phyloP scores from a whole-genome alignment of 306 rosid genomes.

The Calophaca sinica region DNA sequence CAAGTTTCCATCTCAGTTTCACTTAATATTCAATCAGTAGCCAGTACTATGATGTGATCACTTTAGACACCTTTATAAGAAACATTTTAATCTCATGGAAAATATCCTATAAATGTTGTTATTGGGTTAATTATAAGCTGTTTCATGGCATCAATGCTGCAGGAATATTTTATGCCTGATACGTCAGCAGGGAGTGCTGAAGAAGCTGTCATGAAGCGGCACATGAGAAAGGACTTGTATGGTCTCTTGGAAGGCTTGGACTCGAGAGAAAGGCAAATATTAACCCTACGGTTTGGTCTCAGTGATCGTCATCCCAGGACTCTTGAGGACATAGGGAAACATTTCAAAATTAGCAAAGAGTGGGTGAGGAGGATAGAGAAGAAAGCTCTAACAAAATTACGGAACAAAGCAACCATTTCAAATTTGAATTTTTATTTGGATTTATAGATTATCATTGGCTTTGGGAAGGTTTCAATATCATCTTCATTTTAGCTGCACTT shows the following conservation, averaged over 20 bases:
- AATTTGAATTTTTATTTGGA: constrained; percentile 62
- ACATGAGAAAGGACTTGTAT: constrained; percentile 63
- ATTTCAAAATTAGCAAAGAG: constrained; percentile 57
- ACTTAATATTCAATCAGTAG: not conserved
- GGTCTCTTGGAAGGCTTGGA: constrained; percentile 65
- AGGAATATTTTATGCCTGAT: constrained; percentile 69
- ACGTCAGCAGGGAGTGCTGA: constrained; percentile 61
- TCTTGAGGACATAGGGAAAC: constrained; percentile 71
- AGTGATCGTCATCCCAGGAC: constrained; percentile 63
- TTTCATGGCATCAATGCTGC: constrained; percentile 44
- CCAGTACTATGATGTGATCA: not conserved
- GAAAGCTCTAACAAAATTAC: constrained; percentile 67
- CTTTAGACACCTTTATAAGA: not conserved
- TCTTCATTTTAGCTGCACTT: constrained; percentile 20
- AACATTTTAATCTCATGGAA: not conserved
- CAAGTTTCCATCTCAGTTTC: not conserved
- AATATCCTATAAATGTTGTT: constrained; percentile 6
- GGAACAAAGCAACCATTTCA: constrained; percentile 49
- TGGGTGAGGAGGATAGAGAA: constrained; percentile 78
- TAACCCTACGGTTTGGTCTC: constrained; percentile 74
- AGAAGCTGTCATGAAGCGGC: constrained; percentile 66
- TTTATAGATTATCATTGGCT: constrained; percentile 38
- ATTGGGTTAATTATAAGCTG: constrained; percentile 8
- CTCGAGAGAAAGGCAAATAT: constrained; percentile 69
- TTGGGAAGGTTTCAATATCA: constrained; percentile 36